Evolutionary conservation across 1,139 yeast genomes (phyloP), one percentile per base, ranked within the genome.

Genomic region (Scheffersomyces segobiensis): DNA sequence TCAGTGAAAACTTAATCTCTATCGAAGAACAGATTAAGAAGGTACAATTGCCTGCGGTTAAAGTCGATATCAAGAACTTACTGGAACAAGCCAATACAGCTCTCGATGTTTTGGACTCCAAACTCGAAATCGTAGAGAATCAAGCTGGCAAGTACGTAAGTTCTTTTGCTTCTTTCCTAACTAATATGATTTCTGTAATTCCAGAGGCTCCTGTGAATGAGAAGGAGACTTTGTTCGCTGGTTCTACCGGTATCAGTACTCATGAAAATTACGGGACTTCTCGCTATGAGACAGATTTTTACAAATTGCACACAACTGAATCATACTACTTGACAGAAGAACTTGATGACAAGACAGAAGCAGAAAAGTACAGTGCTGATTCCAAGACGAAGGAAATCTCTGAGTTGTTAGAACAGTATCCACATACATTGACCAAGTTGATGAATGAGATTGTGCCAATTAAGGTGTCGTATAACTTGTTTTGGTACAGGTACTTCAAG

Each of bases 401-500:
- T 2, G 68, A 64, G 0, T 77, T 86, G 42, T 75, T 91, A 57
- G 76, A 65, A 48, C 71, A 76, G 58, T 83, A 87, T 63, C 81
- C 86, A 3, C 65, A 68, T 19, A 82, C 87, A 19, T 80, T 93
- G 61, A 76, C 81, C 46, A 76, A 76, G 50, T 73, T 90, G 53
- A 86, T 87, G 87, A 86, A 87, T 57, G 77, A 78, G 20, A 70
- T 93, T 14, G 97, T 91, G 1, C 96, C 96, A 0, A 84, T 80
- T 1, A 72, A 82, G 62, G 75, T 91, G 18, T 67, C 86, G 0
- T 89, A 87, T 64, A 77, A 81, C 42, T 77, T 78, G 52, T 93
- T 93, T 71, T 93, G 98, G 98, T 76, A 78, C 53, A 81, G 88
- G 53, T 93, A 91, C 73, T 90, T 86, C 71, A 78, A 75, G 59